A percentile compares a stretch with the other conserved stretches of the same genome.
Conservation (phyloP, 129 eudicot genomes). For the Kitagawia praeruptora region DNA sequence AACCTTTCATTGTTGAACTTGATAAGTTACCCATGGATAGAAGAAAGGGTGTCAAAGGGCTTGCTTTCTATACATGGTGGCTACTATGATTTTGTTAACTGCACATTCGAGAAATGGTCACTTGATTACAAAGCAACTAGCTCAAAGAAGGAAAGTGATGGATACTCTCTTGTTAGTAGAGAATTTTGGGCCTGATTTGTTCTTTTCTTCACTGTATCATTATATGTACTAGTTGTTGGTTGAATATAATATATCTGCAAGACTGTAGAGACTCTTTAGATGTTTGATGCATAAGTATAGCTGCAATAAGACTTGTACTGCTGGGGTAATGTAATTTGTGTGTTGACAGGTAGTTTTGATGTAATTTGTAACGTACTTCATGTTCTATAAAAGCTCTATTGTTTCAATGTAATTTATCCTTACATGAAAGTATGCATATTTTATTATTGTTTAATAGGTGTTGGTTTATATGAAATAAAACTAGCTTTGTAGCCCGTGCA, state of each 20-base stretch:
- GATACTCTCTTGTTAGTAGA: slow-evolving; percentile 37
- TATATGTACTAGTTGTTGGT: neutral
- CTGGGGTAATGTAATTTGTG: neutral
- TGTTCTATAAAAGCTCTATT: too few relatives aligned
- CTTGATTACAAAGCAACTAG: slow-evolving; percentile 47
- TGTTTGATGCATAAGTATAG: neutral
- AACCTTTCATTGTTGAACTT: slow-evolving; percentile 70
- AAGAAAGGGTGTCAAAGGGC: slow-evolving; percentile 68
- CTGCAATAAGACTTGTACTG: neutral
- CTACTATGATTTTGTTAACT: slow-evolving; percentile 76
- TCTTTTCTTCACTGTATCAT: neutral
- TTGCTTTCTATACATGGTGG: slow-evolving; percentile 80
- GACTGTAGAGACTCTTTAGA: neutral
- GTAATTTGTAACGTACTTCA: neutral
- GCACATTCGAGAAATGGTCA: slow-evolving; percentile 89
- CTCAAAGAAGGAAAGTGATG: slow-evolving; percentile 22
- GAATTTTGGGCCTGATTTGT: slow-evolving; percentile 71
- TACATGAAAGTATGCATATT: too few relatives aligned
- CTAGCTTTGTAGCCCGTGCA: too few relatives aligned
- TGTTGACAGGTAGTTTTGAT: neutral
- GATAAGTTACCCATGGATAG: slow-evolving; percentile 91
- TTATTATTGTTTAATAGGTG: too few relatives aligned
- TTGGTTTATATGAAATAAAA: too few relatives aligned
- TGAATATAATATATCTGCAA: neutral
- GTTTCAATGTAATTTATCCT: too few relatives aligned